Evolutionary conservation across 2,329 filamentous ascomycete species (phyloP), one percentile per base, ranked within the genome.

Genomic region (Trichoderma simmonsii): DNA sequence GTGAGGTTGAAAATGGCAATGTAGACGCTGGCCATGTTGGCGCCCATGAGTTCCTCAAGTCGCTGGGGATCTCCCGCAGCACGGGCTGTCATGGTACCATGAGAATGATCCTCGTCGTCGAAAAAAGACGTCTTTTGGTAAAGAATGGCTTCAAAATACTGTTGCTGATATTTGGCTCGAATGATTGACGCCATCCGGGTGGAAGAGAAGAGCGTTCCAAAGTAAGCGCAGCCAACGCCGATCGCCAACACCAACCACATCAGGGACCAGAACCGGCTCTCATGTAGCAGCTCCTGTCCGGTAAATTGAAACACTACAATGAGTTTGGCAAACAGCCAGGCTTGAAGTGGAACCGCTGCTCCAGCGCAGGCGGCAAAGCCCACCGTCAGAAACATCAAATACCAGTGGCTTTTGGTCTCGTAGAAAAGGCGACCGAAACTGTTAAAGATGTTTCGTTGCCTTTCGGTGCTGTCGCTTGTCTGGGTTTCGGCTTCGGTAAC

Each of bases 1-100:
- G 89, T 76, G 3, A 95, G 80, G 63, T 88, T 91, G 77, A 93
- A 91, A 26, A 91, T 77, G 9, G 90, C 89, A 24, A 90, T 87
- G 72, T 85, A 85, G 2, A 89, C 86, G 74, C 92, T 85, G 2
- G 89, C 86, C 85, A 91, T 88, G 77, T 91, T 90, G 60, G 87
- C 82, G 6, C 88, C 88, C 76, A 91, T 85, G 6, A 92, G 82
- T 78, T 91, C 88, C 78, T 91, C 88, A 4, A 91, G 80, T 68
- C 89, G 85, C 74, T 86, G 86, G 1, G 89, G 87, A 70, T 91
- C 89, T 15, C 85, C 81, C 2, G 86, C 85, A 3, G 90, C 78
- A 3, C 86, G 83, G 0, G 88, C 85, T 0, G 88, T 88, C 73
- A 92, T 83, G 11, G 89, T 87, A 2, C 90, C 90, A 1, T 87